Conservation (phyloP, 2,329 filamentous ascomycete species). For the Phialophora expanda region DNA sequence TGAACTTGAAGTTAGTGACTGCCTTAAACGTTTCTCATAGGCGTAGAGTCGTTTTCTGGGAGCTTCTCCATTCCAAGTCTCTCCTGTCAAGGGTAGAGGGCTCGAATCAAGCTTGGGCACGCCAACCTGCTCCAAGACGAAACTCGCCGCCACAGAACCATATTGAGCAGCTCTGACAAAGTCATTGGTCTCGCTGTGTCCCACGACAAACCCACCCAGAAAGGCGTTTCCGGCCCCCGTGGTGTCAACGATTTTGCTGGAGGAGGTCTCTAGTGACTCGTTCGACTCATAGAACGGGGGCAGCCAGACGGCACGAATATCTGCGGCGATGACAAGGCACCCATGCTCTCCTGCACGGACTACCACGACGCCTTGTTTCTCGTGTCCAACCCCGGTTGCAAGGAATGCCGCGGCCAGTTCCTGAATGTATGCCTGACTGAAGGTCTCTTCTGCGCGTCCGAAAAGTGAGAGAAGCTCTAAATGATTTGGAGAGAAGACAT, state of each 20-base stretch:
- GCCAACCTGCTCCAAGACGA: not conserved
- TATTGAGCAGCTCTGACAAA: not conserved
- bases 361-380: not conserved
- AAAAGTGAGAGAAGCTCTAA: not conserved
- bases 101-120: not conserved
- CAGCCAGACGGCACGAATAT: not conserved
- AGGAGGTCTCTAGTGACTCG: not conserved
- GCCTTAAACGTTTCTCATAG: not conserved
- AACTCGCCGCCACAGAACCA: not conserved
- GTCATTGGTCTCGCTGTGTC: not conserved
- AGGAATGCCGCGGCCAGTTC: not conserved
- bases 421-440: not conserved
- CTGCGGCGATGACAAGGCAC: not conserved
- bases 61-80: not conserved
- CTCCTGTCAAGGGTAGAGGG: too few relatives aligned
- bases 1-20: too few relatives aligned
- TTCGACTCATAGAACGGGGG: not conserved
- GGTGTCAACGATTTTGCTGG: not conserved
- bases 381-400: not conserved
- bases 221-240: not conserved
- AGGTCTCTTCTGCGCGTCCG: not conserved
- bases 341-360: not conserved
- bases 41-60: not conserved
- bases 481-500: slow-evolving; percentile 2
- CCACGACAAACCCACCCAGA: not conserved